Evolutionary conservation across 176 grass and related monocot species (phyloP).

Genomic region (Pontederia paniculata): DNA sequence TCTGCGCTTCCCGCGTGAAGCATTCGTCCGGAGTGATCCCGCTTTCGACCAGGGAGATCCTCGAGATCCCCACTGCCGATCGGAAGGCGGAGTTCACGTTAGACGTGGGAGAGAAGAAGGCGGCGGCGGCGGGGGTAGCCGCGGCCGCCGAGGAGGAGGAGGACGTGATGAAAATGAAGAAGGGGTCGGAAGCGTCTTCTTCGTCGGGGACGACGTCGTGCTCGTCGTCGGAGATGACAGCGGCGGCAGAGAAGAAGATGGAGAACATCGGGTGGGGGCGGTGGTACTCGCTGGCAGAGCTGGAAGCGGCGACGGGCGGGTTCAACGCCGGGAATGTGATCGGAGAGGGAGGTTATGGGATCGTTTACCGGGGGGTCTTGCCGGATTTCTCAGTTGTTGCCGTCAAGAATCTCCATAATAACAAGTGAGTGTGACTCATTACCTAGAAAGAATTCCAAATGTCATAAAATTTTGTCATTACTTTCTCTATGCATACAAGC

Average conservation of each 20-base stretch:
- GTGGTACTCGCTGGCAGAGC: conserved; percentile 81
- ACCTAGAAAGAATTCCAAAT: neutral
- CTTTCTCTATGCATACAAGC: neutral
- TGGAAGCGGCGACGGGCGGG: conserved; percentile 53
- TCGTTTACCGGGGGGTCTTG: conserved; percentile 79
- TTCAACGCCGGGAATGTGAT: conserved; percentile 54
- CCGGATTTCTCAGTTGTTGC: conserved; percentile 63
- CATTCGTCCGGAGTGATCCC: conserved; percentile 37
- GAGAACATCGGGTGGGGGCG: conserved; percentile 74
- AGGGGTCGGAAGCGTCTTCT: conserved; percentile 6
- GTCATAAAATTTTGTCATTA: neutral
- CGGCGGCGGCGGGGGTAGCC: conserved; percentile 4
- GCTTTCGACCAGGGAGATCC: conserved; percentile 25
- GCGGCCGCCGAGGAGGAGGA: conserved; percentile 18
- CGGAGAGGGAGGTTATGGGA: conserved; percentile 79
- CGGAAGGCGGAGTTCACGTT: neutral
- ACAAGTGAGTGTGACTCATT: conserved; percentile 51
- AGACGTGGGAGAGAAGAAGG: conserved; percentile 24
- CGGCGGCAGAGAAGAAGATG: conserved; percentile 5
- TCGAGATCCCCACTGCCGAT: neutral
- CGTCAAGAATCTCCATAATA: conserved; percentile 83
- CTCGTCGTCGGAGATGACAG: neutral
- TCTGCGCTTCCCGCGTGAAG: conserved; percentile 31
- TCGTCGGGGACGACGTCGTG: neutral
- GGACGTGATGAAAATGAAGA: conserved; percentile 9